Base-by-base conservation (phyloP, 208 protist species). In the Leishmania martiniquensis region DNA sequence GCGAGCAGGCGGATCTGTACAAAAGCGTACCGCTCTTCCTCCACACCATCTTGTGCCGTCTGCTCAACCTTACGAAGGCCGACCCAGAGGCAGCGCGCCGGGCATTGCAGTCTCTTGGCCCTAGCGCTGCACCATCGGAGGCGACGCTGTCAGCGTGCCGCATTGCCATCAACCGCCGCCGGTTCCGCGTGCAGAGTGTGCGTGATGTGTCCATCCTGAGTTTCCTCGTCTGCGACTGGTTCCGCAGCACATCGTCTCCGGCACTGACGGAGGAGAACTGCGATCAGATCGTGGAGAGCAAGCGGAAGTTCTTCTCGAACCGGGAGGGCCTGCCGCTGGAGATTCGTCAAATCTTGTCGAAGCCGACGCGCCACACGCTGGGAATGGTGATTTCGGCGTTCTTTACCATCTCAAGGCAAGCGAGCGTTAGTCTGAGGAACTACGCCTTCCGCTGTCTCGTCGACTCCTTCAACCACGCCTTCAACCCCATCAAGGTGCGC, bases 221-320 rank as follows among this genome's bases (percentile, higher is more conserved):
- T 81, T 95, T 94, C 77, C 80, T 97, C 7, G 90, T 95, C 17
- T 89, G 85, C 34, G 91, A 94, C 71, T 97, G 93, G 91, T 97
- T 94, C 75, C 86, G 91, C 62, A 88, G 84, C 68, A 83, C 90
- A 82, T 88, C 89, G 29, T 69, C 84, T 4, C 93, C 93, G 20
- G 91, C 75, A 45, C 81, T 97, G 77, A 88, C 85, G 45, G 81
- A 82, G 32, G 83, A 91, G 65, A 81, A 83, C 32, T 91, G 91
- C 78, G 85, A 93, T 72, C 75, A 83, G 47, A 92, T 95, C 51
- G 83, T 94, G 34, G 84, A 83, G 47, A 89, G 83, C 82, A 87
- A 89, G 83, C 85, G 85, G 37, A 77, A 76, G 42, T 72, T 63
- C 52, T 80, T 86, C 47, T 74, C 69, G 47, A 84, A 87, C 63